Conservation (phyloP, 1,139 yeast genomes). For the Blastobotrys petasosporus region DNA sequence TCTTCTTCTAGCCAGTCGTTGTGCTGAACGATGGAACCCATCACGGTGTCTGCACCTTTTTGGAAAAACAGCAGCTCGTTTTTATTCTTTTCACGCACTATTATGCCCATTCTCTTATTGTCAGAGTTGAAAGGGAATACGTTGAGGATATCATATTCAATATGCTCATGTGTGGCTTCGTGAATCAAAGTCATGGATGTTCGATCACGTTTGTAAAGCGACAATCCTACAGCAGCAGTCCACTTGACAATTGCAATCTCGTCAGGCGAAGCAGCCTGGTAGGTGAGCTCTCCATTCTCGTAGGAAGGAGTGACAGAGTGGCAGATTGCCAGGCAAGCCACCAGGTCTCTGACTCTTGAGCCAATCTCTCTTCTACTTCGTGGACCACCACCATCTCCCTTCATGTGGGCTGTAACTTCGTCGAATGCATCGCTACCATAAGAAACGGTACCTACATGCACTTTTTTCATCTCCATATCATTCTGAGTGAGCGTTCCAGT, state of each 20-base stretch:
- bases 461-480: conserved; percentile 93
- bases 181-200: conserved; percentile 64
- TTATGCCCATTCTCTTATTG: conserved; percentile 92
- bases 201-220: conserved; percentile 76
- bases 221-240: conserved; percentile 79
- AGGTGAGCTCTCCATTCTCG: conserved; percentile 58
- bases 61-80: conserved; percentile 78
- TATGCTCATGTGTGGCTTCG: conserved; percentile 46
- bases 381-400: conserved; percentile 29
- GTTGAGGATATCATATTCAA: conserved; percentile 64
- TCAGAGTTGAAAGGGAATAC: conserved; percentile 94
- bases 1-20: conserved; percentile 98
- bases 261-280: conserved; percentile 98
- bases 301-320: conserved; percentile 91
- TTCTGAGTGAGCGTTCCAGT: conserved; percentile 97
- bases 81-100: conserved; percentile 56
- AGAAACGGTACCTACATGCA: conserved; percentile 88
- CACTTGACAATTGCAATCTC: conserved; percentile 95
- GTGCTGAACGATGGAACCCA: conserved; percentile 74
- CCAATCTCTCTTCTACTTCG: conserved; percentile 61
- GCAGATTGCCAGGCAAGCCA: conserved; percentile 79
- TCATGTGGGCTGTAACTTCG: conserved; percentile 68
- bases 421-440: conserved; percentile 92
- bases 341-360: conserved; percentile 68
- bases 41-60: conserved; percentile 97